Base-by-base conservation (phyloP, 1,284 basidiomycete species). In the Laetiporus sulphureus region DNA sequence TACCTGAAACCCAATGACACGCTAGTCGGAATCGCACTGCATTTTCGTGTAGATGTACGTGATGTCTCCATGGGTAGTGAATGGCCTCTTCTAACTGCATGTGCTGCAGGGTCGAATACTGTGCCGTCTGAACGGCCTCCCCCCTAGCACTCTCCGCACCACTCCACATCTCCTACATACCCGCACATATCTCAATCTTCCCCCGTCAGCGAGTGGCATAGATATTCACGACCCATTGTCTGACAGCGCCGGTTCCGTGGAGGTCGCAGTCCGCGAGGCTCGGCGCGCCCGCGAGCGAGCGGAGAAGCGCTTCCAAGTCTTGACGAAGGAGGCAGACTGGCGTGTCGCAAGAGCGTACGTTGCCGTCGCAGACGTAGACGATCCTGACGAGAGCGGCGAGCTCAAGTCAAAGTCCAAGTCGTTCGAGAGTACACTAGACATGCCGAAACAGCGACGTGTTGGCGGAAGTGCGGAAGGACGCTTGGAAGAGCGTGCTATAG, bases 111-210 rank as follows among this genome's bases (percentile, higher is more conserved):
- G 69, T 20, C 70, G 70, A 30, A 61, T 70, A 24, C 63, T 87
- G 3, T 84, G 82, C 56, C 71, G 64, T 15, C 59, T 83, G 16
- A 89, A 88, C 54, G 72, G 70, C 36, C 69, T 89, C 5, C 79
- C 83, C 0, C 60, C 68, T 1, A 81, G 73, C 50, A 79, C 82
- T 1, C 64, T 88, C 13, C 75, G 65, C 38, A 85, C 79, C 0
- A 85, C 77, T 0, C 84, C 85, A 2, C 82, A 86, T 52, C 64
- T 87, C 13, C 64, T 88, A 4, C 84, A 87, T 59, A 87, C 84
- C 0, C 75, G 83, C 13, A 65, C 67, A 1, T 73, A 66, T 49
- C 60, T 88, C 42, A 54, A 67, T 18, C 71, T 77, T 40, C 82
- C 72, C 4, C 66, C 67, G 4, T 65, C 63, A 16, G 62, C 57